Base-by-base conservation (phyloP, 176 grass and related monocot genomes). In the Cenchrus americanus region DNA sequence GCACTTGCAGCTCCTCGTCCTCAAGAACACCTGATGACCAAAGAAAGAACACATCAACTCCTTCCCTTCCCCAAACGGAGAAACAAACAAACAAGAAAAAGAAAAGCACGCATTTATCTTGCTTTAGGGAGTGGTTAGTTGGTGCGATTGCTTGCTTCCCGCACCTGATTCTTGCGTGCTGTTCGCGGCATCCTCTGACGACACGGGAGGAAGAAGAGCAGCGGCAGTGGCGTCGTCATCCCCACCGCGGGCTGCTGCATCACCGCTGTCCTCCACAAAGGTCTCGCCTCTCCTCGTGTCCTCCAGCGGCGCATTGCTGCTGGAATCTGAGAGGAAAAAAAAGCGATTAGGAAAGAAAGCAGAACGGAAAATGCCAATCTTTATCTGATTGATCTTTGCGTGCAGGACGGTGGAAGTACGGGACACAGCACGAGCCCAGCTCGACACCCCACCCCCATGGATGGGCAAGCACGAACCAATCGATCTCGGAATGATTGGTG, bases 161-260 rank as follows among this genome's bases (percentile, higher is more conserved):
- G 44, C 27, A 87, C 89, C 84, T 18, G 76, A 79, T 26, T 87
- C 69, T 8, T 76, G 80, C 62, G 89, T 84, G 75, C 62, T n/a
- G 80, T 90, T 87, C 0, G 69, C 17, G 30, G 88, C 15, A 24
- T 90, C 80, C 75, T 75, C 68, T 27, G 68, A 79, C 10, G 89
- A 46, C 69, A 80, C 46, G 8, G 79, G 69, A 54, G 87, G 32
- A 61, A 81, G 73, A 73, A 82, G 34, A 37, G 34, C 43, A 8
- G 42, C 50, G 37, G 78, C 65, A 5, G 26, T 4, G 7, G 1
- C 12, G 21, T 30, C 55, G 26, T 48, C 79, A 52, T 22, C 32
- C 66, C 57, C 23, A 74, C 58, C 75, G 67, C 34, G 34, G 34
- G 34, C 34, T 37, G 34, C 34, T 5, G 23, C 50, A 8, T 62